Evolutionary conservation across 352 stramenopile species (phyloP).

Genomic region (Phytophthora lateralis): DNA sequence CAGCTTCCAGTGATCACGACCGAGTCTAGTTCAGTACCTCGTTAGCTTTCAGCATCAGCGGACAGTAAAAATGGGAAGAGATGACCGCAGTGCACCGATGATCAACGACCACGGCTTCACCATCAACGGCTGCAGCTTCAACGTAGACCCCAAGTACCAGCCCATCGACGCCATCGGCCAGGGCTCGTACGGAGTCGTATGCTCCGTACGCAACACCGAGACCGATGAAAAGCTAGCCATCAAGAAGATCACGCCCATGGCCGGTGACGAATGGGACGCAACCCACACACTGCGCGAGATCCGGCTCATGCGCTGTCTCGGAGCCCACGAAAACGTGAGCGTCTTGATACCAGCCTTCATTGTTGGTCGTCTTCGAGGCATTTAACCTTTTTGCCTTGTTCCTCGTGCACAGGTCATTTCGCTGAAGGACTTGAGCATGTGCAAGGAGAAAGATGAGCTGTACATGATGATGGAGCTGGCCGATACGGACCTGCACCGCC

Average conservation of each 20-base stretch:
- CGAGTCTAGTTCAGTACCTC: not conserved
- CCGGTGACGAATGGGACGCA: constrained; percentile 86
- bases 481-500: constrained; percentile 92
- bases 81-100: constrained; percentile 60
- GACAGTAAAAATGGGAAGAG: constrained; percentile 53
- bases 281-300: constrained; percentile 93
- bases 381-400: not conserved
- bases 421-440: constrained; percentile 90
- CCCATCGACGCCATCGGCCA: constrained; percentile 90
- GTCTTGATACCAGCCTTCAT: not conserved
- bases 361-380: not conserved
- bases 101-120: constrained; percentile 80
- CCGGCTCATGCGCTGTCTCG: constrained; percentile 88
- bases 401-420: constrained; percentile 77
- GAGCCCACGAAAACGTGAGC: constrained; percentile 89
- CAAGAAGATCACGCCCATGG: constrained; percentile 94
- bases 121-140: constrained; percentile 85
- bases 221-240: constrained; percentile 90
- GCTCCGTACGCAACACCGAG: constrained; percentile 78
- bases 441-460: constrained; percentile 92
- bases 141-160: constrained; percentile 83
- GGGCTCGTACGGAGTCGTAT: constrained; percentile 95
- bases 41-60: not conserved
- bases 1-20: constrained; percentile 2
- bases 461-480: constrained; percentile 97